Evolutionary conservation across 2,329 filamentous ascomycete genomes (phyloP).

Genomic region (Phaeosphaeriaceae sp.): DNA sequence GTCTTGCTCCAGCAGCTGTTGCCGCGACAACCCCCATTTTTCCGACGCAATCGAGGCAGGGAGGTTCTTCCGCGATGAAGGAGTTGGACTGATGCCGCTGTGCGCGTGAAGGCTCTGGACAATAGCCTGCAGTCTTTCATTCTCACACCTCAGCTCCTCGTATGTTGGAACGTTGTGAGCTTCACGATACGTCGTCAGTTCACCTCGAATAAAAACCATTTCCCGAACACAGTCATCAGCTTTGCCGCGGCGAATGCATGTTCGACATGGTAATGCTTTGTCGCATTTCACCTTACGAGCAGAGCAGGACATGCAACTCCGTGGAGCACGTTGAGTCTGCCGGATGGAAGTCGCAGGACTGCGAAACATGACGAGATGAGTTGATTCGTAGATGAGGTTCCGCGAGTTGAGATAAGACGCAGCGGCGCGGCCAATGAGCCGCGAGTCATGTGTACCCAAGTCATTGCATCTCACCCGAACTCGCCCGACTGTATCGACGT

Average conservation of each 20-base stretch:
- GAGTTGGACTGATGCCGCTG: neutral
- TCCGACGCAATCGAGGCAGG: neutral
- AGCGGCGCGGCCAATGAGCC: neutral
- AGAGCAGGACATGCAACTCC: conserved; percentile 8
- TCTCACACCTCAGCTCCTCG: conserved; percentile 7
- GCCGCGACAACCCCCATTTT: neutral
- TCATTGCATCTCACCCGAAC: neutral
- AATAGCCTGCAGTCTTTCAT: conserved; percentile 1
- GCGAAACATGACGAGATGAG: conserved; percentile 11
- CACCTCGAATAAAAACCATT: conserved; percentile 7
- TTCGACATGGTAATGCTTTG: conserved; percentile 2
- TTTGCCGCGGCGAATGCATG: conserved; percentile 6
- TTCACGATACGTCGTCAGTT: conserved; percentile 4
- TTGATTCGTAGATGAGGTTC: neutral
- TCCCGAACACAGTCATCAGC: conserved; percentile 1
- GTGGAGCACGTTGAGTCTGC: conserved; percentile 6
- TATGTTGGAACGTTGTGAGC: neutral
- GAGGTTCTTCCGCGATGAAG: neutral
- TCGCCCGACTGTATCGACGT: neutral
- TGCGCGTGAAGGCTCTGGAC: neutral
- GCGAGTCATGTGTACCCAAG: neutral
- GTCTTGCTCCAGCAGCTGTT: neutral
- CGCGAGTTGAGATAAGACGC: neutral
- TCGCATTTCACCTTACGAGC: conserved; percentile 10
- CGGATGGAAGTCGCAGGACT: neutral